Conservation (phyloP, 1,284 basidiomycete species). For the Cryptococcus sp. region DNA sequence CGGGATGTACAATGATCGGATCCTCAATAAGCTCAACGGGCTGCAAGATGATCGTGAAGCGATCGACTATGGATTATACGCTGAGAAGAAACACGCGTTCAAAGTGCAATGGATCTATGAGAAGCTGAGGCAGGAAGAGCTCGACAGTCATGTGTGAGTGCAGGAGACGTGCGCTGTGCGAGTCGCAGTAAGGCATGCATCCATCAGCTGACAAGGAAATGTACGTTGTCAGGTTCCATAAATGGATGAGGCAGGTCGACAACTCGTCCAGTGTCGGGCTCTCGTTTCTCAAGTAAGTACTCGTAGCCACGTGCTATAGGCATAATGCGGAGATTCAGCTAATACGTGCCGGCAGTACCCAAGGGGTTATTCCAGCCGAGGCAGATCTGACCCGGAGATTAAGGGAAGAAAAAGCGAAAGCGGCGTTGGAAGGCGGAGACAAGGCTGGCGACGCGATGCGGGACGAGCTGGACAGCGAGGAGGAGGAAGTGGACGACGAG, state of each 20-base stretch:
- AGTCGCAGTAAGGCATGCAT: too few relatives aligned
- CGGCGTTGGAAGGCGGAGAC: conserved; percentile 64
- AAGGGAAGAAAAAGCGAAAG: conserved; percentile 63
- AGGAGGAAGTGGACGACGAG: conserved; percentile 63
- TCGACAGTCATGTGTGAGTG: conserved; percentile 72
- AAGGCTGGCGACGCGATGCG: conserved; percentile 48
- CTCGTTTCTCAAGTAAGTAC: conserved; percentile 44
- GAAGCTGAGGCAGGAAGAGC: conserved; percentile 79
- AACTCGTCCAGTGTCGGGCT: conserved; percentile 27
- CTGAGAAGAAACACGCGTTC: conserved; percentile 70
- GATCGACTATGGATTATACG: conserved; percentile 66
- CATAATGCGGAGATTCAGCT: conserved; percentile 51
- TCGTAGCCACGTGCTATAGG: not conserved
- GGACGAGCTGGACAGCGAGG: conserved; percentile 56
- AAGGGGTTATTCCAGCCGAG: conserved; percentile 67
- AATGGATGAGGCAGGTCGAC: conserved; percentile 51
- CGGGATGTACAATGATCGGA: conserved; percentile 60
- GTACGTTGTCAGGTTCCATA: conserved; percentile 27
- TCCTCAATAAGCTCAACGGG: conserved; percentile 28
- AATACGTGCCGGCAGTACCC: conserved; percentile 56
- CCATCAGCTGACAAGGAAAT: too few relatives aligned
- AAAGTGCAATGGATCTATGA: conserved; percentile 82
- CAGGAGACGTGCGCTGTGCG: too few relatives aligned
- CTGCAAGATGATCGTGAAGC: conserved; percentile 35
- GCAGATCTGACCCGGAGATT: conserved; percentile 62